Conservation (phyloP, 441 rosid species). For the Lepidium campestre region DNA sequence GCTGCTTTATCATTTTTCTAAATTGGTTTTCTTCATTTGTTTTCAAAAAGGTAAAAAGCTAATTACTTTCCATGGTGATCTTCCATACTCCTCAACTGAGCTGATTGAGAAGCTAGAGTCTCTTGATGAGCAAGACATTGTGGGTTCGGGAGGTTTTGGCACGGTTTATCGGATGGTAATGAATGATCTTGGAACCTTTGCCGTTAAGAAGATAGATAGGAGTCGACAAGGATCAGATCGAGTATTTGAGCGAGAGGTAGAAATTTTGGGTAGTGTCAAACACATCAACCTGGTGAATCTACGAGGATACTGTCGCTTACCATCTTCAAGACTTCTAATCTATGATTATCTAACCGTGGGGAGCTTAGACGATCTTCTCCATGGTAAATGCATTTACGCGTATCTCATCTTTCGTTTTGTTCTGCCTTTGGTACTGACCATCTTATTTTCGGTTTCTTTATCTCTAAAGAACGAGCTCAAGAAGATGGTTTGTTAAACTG, state of each 20-base stretch:
- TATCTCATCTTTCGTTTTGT: not conserved
- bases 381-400: conserved; percentile 38
- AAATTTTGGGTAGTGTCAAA: conserved; percentile 90
- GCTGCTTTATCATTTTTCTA: not conserved
- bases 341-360: conserved; percentile 88
- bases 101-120: conserved; percentile 88
- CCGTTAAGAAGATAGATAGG: conserved; percentile 85
- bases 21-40: not conserved
- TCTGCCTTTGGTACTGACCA: not conserved
- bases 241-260: conserved; percentile 87
- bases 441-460: not conserved
- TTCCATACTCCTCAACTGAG: conserved; percentile 82
- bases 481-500: conserved; percentile 50
- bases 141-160: conserved; percentile 95
- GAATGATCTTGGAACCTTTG: conserved; percentile 97
- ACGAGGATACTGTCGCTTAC: conserved; percentile 94
- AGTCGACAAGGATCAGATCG: conserved; percentile 84
- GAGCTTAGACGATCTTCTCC: conserved; percentile 83
- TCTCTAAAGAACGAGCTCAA: conserved; percentile 32
- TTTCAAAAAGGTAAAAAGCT: conserved; percentile 56
- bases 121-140: conserved; percentile 87
- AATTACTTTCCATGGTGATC: conserved; percentile 90
- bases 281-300: conserved; percentile 88
- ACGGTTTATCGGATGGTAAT: conserved; percentile 93
- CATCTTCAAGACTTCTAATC: conserved; percentile 78